phyloP scores from a whole-genome alignment of 768 basidiomycete species.

The Pholiota conissans region DNA sequence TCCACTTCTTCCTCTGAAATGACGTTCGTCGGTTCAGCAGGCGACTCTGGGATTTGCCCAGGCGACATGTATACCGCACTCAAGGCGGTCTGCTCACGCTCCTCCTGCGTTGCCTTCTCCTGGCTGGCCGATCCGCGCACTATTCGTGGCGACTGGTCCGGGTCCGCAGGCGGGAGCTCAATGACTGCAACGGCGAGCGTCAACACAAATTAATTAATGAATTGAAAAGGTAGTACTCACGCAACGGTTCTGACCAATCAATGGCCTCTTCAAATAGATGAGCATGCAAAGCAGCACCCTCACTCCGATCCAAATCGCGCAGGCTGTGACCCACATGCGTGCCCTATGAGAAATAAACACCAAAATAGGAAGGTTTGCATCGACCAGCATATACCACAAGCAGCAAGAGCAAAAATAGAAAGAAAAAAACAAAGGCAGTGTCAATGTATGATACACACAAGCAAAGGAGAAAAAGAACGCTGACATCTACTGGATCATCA shows the following conservation, averaged over 20 bases:
- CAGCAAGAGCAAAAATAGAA: conserved; percentile 21
- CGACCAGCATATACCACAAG: background rate
- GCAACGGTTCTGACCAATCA: conserved; percentile 81
- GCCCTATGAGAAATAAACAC: conserved; percentile 55
- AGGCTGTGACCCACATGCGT: conserved; percentile 67
- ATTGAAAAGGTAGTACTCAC: conserved; percentile 48
- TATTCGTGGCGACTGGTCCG: conserved; percentile 38
- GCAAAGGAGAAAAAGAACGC: conserved; percentile 44
- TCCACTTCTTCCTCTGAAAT: conserved; percentile 73
- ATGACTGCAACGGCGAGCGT: conserved; percentile 44
- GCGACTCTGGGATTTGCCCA: conserved; percentile 75
- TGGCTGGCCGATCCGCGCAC: conserved; percentile 66
- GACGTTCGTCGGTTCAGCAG: conserved; percentile 62
- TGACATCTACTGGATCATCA: conserved; percentile 86
- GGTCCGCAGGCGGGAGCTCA: conserved; percentile 59
- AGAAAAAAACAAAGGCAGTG: conserved; percentile 30
- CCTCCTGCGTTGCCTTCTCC: conserved; percentile 71
- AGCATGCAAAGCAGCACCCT: conserved; percentile 82
- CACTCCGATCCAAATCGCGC: conserved; percentile 85
- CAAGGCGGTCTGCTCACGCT: conserved; percentile 76
- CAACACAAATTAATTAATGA: conserved; percentile 17
- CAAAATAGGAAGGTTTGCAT: conserved; percentile 9
- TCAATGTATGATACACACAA: conserved; percentile 53
- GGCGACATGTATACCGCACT: conserved; percentile 72
- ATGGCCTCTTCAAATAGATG: conserved; percentile 83